Percentiles rank a stretch among this genome's conserved stretches.
Evolutionary conservation across 495 filamentous ascomycete species (phyloP).

Genomic region (Pyrenula aspistea): DNA sequence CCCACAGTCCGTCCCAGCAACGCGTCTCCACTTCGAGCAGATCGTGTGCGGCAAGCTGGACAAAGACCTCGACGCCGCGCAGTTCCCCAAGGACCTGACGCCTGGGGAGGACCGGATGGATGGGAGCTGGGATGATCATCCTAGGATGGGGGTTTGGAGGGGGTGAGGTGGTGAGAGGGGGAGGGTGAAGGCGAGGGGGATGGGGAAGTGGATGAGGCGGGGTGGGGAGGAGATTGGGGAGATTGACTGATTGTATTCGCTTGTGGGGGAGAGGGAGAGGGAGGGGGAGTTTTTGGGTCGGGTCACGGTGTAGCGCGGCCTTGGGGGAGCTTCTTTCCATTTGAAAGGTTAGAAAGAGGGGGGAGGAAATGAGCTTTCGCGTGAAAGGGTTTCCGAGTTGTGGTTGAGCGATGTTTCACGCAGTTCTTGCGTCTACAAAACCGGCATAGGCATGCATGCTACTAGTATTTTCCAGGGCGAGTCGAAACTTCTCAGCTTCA

Average conservation of each 20-base stretch:
- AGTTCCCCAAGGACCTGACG: conserved; percentile 5
- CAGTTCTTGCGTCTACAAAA: no score
- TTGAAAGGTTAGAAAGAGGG: no score
- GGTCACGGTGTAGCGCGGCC: no score
- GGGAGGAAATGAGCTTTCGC: no score
- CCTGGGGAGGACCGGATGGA: conserved; percentile 4
- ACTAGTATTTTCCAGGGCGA: no score
- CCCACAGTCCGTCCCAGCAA: conserved; percentile 24
- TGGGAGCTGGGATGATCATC: conserved; percentile 5
- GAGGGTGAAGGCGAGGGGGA: conserved; percentile 1
- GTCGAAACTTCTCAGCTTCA: no score
- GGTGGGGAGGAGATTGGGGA: neutral
- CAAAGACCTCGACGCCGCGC: conserved; percentile 5
- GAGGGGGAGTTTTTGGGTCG: conserved; percentile 2
- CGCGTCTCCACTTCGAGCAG: conserved; percentile 16
- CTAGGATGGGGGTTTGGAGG: conserved; percentile 1
- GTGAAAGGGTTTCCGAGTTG: no score
- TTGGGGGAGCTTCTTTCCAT: no score
- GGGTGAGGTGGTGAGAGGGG: conserved; percentile 2
- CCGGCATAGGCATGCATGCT: no score
- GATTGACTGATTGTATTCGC: neutral
- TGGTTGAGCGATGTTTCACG: no score
- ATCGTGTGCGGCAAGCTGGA: conserved; percentile 12
- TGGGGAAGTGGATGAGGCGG: conserved; percentile 5
- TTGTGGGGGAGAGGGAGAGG: conserved; percentile 2